Base-by-base conservation (phyloP, 2,329 filamentous ascomycete species). In the Claviceps paspali region DNA sequence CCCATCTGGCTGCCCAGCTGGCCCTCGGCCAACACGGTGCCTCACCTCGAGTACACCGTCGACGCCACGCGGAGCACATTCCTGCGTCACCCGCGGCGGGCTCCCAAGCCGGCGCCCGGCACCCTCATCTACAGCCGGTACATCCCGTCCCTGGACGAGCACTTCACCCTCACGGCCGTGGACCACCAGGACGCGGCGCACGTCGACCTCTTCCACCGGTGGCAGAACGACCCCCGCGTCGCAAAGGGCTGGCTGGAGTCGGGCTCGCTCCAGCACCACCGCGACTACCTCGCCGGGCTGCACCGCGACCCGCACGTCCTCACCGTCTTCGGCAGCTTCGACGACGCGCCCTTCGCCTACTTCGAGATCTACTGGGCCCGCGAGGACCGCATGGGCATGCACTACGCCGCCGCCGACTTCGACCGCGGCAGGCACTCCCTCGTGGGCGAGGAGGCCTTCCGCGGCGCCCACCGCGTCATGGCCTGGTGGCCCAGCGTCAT, bases 211-310 rank as follows among this genome's bases (percentile, higher is more conserved):
- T 85, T 86, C 63, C 74, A 85, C 58, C 65, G 62, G 29, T 86
- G 81, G 81, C 81, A 85, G 57, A 86, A 86, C 52, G 80, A 85
- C 52, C 80, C 80, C 27, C 77, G 81, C 39, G 81, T 86, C 31
- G 77, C 79, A 17, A 68, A 73, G 48, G 79, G 79, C 4, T 86
- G 81, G 81, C 81, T 82, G 49, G 77, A 83, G 61, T 81, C 76
- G 1, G 80, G 81, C 28, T 77, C 77, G 1, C 58, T 82, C 37
- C 68, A 72, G 44, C 85, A 86, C 54, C 66, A 84, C 32, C 64
- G 69, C 23, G 67, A 68, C 42, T 38, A 38, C 23, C 36, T 38
- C 4, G 6, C 9, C 17, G 17, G 3, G 6, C 63, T 79, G 41
- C 72, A 82, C 48, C 68, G 72, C 26, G 80, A 85, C 51, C 73